These are phyloP conservation scores for Spergularia bocconei DNA, from an alignment of 148 eudicot species.

Conservation along the genomic window DNA sequence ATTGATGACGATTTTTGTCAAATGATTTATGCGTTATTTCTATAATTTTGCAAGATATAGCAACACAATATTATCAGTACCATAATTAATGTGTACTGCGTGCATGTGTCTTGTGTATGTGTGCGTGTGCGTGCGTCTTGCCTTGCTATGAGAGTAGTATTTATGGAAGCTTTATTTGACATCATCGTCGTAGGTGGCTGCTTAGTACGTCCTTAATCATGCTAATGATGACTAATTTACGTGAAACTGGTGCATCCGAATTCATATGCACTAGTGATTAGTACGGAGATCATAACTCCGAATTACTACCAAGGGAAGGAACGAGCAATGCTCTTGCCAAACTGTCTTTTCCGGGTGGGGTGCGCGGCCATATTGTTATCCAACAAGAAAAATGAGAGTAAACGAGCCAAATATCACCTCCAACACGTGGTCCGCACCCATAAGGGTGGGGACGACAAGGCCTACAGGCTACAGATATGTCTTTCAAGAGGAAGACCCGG, in stretches of 20 bases:
- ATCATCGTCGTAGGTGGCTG: too few relatives aligned
- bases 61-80: too few relatives aligned
- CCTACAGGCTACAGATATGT: constrained; percentile 56
- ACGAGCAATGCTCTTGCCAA: constrained; percentile 72
- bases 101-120: too few relatives aligned
- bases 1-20: too few relatives aligned
- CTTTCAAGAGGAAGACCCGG: constrained; percentile 56
- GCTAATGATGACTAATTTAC: not conserved
- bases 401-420: constrained; percentile 32
- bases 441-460: constrained; percentile 59
- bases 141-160: too few relatives aligned
- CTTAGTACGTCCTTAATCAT: not conserved
- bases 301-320: constrained; percentile 67
- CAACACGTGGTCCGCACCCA: constrained; percentile 73
- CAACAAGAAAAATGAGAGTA: constrained; percentile 27
- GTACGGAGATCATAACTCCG: constrained; percentile 73
- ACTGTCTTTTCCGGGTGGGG: constrained; percentile 69
- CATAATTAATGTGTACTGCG: too few relatives aligned
- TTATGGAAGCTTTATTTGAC: too few relatives aligned
- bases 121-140: too few relatives aligned
- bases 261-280: constrained; percentile 59
- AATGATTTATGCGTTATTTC: too few relatives aligned
- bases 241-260: constrained; percentile 37
- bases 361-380: constrained; percentile 34
- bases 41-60: too few relatives aligned